These are phyloP conservation scores for Curvularia spicifera DNA, from an alignment of 2,329 filamentous ascomycete species.

Conservation along the genomic window DNA sequence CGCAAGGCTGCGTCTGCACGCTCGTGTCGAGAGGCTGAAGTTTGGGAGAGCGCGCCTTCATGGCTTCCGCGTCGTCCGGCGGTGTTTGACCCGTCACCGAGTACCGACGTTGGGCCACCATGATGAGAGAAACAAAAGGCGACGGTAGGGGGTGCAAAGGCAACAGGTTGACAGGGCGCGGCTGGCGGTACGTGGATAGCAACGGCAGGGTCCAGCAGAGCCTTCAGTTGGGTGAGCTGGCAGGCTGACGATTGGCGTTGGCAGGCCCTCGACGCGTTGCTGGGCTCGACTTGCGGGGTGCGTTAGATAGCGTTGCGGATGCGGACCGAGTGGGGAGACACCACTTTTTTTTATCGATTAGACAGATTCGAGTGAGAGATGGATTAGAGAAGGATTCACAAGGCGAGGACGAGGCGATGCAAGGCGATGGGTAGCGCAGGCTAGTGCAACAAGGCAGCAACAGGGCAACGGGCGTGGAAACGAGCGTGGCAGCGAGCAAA, in stretches of 20 bases:
- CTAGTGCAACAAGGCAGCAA: neutral
- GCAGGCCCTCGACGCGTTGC: constrained; percentile 27
- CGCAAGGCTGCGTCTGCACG: constrained; percentile 42
- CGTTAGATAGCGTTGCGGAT: constrained; percentile 30
- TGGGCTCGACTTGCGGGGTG: constrained; percentile 36
- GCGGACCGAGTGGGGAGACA: constrained; percentile 22
- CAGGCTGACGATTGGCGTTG: constrained; percentile 24
- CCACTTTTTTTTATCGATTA: constrained; percentile 31
- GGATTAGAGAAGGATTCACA: neutral
- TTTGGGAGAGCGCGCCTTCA: constrained; percentile 46
- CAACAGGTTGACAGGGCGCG: constrained; percentile 9
- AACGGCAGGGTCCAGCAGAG: constrained; percentile 22
- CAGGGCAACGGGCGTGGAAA: constrained; percentile 1
- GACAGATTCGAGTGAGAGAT: constrained; percentile 3
- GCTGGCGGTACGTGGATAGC: constrained; percentile 20
- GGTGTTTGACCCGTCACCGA: constrained; percentile 48
- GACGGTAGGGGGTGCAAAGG: neutral
- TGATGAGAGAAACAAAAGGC: constrained; percentile 10
- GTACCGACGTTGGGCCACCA: constrained; percentile 46
- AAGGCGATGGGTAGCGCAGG: neutral
- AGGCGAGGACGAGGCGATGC: neutral
- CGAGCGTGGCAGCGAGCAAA: neutral
- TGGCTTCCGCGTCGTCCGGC: constrained; percentile 41
- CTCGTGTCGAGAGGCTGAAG: constrained; percentile 46
- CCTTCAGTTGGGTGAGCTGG: constrained; percentile 28